These are phyloP conservation scores for Nakazawaea wyomingensis DNA, from an alignment of 805 yeast genomes.

Conservation along the genomic window DNA sequence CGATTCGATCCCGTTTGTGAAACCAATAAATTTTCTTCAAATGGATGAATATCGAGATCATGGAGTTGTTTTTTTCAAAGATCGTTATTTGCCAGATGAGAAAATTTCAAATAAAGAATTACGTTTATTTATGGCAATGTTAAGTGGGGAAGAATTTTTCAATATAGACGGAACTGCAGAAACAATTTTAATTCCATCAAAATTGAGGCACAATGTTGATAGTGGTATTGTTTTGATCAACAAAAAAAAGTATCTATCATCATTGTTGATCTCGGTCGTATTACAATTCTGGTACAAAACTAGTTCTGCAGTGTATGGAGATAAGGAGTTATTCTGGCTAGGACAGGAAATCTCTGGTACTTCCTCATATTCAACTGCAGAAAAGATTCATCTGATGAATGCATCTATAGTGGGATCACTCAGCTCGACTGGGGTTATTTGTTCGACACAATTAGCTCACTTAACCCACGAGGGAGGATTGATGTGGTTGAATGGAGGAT, in stretches of 20 bases:
- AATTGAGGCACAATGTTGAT: constrained; percentile 41
- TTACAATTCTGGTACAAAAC: constrained; percentile 38
- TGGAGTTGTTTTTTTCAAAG: constrained; percentile 44
- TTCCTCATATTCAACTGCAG: constrained; percentile 30
- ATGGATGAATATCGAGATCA: constrained; percentile 28
- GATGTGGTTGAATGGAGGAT: constrained; percentile 30
- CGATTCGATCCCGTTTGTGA: constrained; percentile 37
- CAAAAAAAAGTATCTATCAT: constrained; percentile 42
- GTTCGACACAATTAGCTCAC: constrained; percentile 27
- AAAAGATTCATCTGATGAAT: constrained; percentile 20
- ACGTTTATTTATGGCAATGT: constrained; percentile 33
- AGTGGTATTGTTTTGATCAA: constrained; percentile 45
- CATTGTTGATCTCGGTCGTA: constrained; percentile 37
- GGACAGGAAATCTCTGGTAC: constrained; percentile 43
- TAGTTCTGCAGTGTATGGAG: constrained; percentile 62
- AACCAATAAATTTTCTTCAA: constrained; percentile 29
- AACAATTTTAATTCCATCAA: not conserved
- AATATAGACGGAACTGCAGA: not conserved
- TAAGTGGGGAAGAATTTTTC: not conserved
- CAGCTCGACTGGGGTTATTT: constrained; percentile 16
- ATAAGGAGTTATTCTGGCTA: constrained; percentile 74
- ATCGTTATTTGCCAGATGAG: constrained; percentile 32
- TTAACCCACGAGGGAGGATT: constrained; percentile 17
- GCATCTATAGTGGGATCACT: constrained; percentile 20
- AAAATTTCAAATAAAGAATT: constrained; percentile 25